These are phyloP conservation scores for Penicillium carneum DNA, from an alignment of 2,329 filamentous ascomycete genomes.

Conservation along the genomic window DNA sequence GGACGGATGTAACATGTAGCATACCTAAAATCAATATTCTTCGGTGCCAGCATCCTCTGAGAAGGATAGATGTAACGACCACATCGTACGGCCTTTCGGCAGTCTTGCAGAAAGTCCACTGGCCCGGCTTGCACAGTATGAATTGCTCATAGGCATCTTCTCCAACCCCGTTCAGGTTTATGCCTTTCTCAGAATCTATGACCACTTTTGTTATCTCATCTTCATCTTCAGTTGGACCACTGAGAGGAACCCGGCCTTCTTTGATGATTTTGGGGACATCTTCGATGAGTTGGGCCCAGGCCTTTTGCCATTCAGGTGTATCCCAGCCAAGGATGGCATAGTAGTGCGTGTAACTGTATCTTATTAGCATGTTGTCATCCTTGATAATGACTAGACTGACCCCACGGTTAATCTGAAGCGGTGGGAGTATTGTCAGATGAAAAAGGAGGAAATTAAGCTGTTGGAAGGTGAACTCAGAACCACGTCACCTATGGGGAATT, in stretches of 20 bases:
- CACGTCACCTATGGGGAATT: not conserved
- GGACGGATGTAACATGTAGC: not conserved
- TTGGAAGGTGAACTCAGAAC: not conserved
- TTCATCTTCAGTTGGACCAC: slow-evolving; percentile 1
- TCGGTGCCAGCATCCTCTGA: slow-evolving; percentile 30
- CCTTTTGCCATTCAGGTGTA: slow-evolving; percentile 23
- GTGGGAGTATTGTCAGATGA: not conserved
- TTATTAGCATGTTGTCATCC: not conserved
- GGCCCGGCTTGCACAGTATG: not conserved
- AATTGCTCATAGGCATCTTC: slow-evolving; percentile 19
- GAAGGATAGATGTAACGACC: slow-evolving; percentile 30
- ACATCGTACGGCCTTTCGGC: slow-evolving; percentile 28
- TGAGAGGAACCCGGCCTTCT: slow-evolving; percentile 2
- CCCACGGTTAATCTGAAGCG: not conserved
- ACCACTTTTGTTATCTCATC: not conserved
- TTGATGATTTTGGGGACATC: slow-evolving; percentile 24
- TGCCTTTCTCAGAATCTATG: slow-evolving; percentile 13
- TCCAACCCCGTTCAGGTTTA: slow-evolving; percentile 23
- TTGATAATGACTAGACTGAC: not conserved
- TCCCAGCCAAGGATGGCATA: slow-evolving; percentile 23
- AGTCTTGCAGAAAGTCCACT: slow-evolving; percentile 26
- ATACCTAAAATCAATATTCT: slow-evolving; percentile 8
- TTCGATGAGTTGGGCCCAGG: slow-evolving; percentile 28
- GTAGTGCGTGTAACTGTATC: slow-evolving; percentile 31
- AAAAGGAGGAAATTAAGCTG: not conserved